Evolutionary conservation across 345 rosid genomes (phyloP), one percentile per base, ranked within the genome.

Genomic region (Citrus sp.): DNA sequence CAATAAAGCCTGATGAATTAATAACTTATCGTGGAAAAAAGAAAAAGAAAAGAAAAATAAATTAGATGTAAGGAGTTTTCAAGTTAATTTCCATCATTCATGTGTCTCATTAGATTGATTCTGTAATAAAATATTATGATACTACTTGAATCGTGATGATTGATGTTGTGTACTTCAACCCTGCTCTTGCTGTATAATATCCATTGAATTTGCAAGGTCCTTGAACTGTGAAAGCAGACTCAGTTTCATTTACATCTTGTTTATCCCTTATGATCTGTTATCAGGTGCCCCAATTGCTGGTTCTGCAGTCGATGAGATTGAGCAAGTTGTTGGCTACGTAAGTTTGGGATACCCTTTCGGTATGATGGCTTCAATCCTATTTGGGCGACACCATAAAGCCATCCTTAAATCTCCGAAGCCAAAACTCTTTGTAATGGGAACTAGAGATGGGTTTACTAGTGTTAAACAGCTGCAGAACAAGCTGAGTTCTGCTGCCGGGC

Each of bases 251-350:
- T n/a, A 16, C 18, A 73, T n/a, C 42, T 24, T 34, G 65, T 71
- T 37, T 7, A 21, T 66, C 1, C 55, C 12, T 62, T 64, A 32
- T 38, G 13, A 46, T 78, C 56, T 78, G 65, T 70, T 67, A 38
- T 75, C 90, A 97, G 98, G 99, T 69, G 96, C 99, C 32, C 94
- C 98, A 8, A 93, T 97, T 60, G 93, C 98, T 49, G 99, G 99
- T 55, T 93, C 99, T 9, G 97, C 98, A 6, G 93, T 92, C 21
- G 92, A 94, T 55, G 86, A 93, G 84, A 76, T 97, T 9, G 84
- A 91, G 70, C 90, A 90, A 80, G 95, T 89, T 9, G 89, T 91
- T 27, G 99, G 94, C 62, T 94, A 93, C 42, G 88, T 90, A 54
- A 93, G 99, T 80, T 63, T 97, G 27, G 99, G 98, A 8, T 94